These are phyloP conservation scores for Phytophthora litchii DNA, from an alignment of 352 stramenopile species.

Conservation along the genomic window DNA sequence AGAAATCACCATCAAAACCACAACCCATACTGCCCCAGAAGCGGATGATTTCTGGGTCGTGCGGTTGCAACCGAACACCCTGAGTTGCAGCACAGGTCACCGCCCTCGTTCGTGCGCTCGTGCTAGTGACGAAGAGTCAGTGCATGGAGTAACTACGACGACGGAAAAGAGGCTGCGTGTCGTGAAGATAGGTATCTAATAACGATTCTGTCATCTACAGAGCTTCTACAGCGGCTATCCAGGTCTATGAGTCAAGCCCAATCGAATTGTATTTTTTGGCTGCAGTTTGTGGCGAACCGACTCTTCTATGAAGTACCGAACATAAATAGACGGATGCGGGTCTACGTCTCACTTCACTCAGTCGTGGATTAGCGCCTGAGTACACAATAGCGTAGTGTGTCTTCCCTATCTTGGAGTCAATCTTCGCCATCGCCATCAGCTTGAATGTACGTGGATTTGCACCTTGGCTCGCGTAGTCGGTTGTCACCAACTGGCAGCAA, in stretches of 20 bases:
- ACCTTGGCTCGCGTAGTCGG: not conserved
- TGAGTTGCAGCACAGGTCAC: conserved; percentile 13
- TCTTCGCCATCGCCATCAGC: conserved; percentile 19
- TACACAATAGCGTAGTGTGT: no score
- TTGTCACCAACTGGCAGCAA: conserved; percentile 9
- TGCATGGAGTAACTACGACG: conserved; percentile 5
- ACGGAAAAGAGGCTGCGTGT: no score
- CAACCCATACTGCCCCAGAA: conserved; percentile 32
- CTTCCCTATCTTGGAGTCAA: not conserved
- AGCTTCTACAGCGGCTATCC: conserved; percentile 6
- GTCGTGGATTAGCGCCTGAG: conserved; percentile 10
- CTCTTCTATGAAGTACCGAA: conserved; percentile 14
- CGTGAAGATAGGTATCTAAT: no score
- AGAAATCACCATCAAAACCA: conserved; percentile 29
- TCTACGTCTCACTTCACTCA: conserved; percentile 13
- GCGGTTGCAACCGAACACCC: conserved; percentile 8
- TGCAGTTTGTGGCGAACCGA: conserved; percentile 4
- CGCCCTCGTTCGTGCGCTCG: conserved; percentile 8
- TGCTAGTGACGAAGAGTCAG: conserved; percentile 22
- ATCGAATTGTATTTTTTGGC: conserved; percentile 17
- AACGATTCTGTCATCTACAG: not conserved
- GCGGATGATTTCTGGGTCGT: conserved; percentile 38
- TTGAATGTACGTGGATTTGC: conserved; percentile 14
- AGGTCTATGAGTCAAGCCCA: conserved; percentile 7
- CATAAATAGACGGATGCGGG: conserved; percentile 17